Evolutionary conservation across 345 rosid genomes (phyloP), one percentile per base, ranked within the genome.

Genomic region (Noccaea caerulescens): DNA sequence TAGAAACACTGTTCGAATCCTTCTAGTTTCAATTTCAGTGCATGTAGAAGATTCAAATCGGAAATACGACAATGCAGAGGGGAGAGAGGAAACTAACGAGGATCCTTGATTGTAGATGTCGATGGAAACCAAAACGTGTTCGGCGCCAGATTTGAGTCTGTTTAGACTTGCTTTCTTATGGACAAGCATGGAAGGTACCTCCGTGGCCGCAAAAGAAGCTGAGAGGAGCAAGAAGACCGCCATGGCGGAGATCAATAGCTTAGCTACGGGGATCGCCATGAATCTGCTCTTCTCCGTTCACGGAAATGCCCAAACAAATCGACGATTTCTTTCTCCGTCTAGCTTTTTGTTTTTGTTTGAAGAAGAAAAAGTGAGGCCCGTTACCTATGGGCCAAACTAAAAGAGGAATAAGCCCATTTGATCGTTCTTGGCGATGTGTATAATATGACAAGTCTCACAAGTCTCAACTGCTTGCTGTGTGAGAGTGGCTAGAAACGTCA

Each of bases 71-170:
- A 20, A 20, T 20, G 30, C 30, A 27, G 23, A 27, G 4, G 30
- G 30, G 49, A 34, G 36, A 12, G 53, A 66, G n/a, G 56, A 54
- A 63, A 80, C 91, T 80, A 60, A 90, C 93, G 92, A 81, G 58
- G 87, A 82, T 77, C 98, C 90, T 72, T 88, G 97, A 49, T 90
- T 93, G 80, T 90, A 88, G 82, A 90, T 79, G 66, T 93, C 96
- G 70, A 93, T 57, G 49, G 96, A 81, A 71, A 93, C 93, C 18
- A 80, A 76, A 81, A 93, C 89, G 60, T 84, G 93, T 64, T 93
- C 90, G 60, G 82, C 77, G 65, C 93, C 96, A 55, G 93, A 82
- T 69, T 84, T 93, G 80, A 85, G 86, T 45, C 90, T 69, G 63
- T 68, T 77, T 72, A 85, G 83, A 41, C 83, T 63, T 10, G 90